These are phyloP conservation scores for Dovyalis caffra DNA, from an alignment of 345 rosid species.

Conservation along the genomic window DNA sequence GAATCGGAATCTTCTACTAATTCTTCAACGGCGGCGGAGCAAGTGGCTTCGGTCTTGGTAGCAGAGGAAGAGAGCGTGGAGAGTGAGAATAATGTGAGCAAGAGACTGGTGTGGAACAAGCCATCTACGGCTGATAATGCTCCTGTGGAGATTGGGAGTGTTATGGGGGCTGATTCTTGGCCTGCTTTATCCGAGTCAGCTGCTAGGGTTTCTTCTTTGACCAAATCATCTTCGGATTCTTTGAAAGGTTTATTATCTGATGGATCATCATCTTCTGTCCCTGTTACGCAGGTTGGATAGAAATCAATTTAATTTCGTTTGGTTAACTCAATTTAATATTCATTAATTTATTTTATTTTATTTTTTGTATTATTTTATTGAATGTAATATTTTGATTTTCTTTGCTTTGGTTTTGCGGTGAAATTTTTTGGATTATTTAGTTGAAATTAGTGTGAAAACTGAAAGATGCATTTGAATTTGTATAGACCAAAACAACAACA, in stretches of 20 bases:
- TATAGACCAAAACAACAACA: no score
- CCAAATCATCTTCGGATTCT: constrained; percentile 40
- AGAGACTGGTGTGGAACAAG: constrained; percentile 68
- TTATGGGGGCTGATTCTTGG: constrained; percentile 64
- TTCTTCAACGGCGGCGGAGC: background rate
- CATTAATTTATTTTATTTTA: background rate
- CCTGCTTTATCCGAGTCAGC: constrained; percentile 65
- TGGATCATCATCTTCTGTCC: constrained; percentile 41
- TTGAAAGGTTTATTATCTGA: constrained; percentile 38
- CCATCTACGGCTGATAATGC: constrained; percentile 47
- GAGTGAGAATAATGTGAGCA: constrained; percentile 50
- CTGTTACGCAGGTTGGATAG: constrained; percentile 36
- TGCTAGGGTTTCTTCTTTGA: constrained; percentile 39
- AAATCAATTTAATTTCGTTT: background rate
- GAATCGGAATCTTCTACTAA: constrained; percentile 36
- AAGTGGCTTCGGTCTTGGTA: constrained; percentile 20
- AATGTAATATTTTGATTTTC: background rate
- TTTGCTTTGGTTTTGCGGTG: background rate
- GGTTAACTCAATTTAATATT: background rate
- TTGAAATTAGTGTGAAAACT: background rate
- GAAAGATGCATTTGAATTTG: no score
- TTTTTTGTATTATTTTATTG: background rate
- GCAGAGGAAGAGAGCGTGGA: constrained; percentile 38
- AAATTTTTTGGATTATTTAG: no score
- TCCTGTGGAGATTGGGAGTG: constrained; percentile 46